Evolutionary conservation across 495 filamentous ascomycete genomes (phyloP).

Genomic region (Aspergillus coremiiformis): DNA sequence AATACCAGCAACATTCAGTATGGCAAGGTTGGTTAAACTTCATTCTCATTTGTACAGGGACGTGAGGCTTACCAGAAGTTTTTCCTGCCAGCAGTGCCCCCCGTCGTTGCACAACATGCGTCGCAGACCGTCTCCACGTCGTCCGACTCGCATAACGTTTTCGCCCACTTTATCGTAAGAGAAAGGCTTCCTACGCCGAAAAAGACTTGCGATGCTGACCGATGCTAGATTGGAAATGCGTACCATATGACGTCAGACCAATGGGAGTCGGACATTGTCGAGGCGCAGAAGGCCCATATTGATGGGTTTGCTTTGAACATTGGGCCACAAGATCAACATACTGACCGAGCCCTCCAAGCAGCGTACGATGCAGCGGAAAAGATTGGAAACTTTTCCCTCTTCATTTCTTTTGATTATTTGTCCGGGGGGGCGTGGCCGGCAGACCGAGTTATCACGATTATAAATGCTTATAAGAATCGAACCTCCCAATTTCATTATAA

Average conservation of each 20-base stretch:
- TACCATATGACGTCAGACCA: constrained; percentile 31
- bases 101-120: constrained; percentile 5
- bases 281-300: constrained; percentile 55
- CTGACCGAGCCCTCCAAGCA: constrained; percentile 39
- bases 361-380: constrained; percentile 51
- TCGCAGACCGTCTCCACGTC: not conserved
- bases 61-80: constrained; percentile 4
- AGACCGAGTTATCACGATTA: constrained; percentile 46
- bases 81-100: constrained; percentile 1
- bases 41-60: not conserved
- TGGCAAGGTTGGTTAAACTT: not conserved
- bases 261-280: constrained; percentile 53
- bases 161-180: constrained; percentile 33
- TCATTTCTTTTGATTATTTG: constrained; percentile 64
- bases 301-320: constrained; percentile 71
- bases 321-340: constrained; percentile 46
- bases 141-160: constrained; percentile 21
- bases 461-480: constrained; percentile 48
- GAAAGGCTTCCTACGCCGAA: not conserved
- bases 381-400: constrained; percentile 49
- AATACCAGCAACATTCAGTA: not conserved
- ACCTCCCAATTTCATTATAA: constrained; percentile 49
- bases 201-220: not conserved
- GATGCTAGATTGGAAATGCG: constrained; percentile 24
- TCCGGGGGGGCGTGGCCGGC: constrained; percentile 48